Conservation (phyloP, 116 monocot species). For the Papilionanthe hybrid region DNA sequence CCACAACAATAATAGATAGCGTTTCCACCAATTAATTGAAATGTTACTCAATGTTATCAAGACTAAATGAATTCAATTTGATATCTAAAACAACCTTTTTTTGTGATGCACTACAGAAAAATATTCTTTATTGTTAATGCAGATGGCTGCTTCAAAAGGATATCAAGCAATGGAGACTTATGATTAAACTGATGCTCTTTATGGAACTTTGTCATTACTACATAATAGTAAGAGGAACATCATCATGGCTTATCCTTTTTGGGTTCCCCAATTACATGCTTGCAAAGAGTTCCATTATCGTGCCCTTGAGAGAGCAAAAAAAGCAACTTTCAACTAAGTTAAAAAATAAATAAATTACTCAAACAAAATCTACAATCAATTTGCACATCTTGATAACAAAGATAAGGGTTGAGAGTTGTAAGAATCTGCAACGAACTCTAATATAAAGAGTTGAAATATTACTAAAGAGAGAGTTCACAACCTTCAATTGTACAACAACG, state of each 20-base stretch:
- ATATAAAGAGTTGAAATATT: too few species aligned
- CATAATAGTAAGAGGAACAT: too few species aligned
- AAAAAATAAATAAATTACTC: not conserved
- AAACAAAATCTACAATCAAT: not conserved
- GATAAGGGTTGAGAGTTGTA: not conserved
- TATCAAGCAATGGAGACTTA: not conserved
- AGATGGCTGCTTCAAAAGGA: not conserved
- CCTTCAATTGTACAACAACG: too few species aligned
- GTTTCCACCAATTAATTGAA: too few species aligned
- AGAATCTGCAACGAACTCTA: not conserved
- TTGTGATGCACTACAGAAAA: not conserved
- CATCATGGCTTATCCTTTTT: too few species aligned
- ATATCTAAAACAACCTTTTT: not conserved
- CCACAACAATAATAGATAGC: too few species aligned
- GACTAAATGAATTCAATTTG: constrained; percentile 1
- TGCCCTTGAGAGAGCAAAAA: not conserved
- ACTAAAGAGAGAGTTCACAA: too few species aligned
- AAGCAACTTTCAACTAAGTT: not conserved
- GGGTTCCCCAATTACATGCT: too few species aligned
- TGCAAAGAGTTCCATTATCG: not conserved
- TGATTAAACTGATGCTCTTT: not conserved
- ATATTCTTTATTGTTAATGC: not conserved
- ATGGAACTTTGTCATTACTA: too few species aligned
- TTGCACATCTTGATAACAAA: not conserved
- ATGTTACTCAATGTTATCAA: not conserved